Conservation (phyloP, 2,329 filamentous ascomycete species). For the Cercospora brassicicola region DNA sequence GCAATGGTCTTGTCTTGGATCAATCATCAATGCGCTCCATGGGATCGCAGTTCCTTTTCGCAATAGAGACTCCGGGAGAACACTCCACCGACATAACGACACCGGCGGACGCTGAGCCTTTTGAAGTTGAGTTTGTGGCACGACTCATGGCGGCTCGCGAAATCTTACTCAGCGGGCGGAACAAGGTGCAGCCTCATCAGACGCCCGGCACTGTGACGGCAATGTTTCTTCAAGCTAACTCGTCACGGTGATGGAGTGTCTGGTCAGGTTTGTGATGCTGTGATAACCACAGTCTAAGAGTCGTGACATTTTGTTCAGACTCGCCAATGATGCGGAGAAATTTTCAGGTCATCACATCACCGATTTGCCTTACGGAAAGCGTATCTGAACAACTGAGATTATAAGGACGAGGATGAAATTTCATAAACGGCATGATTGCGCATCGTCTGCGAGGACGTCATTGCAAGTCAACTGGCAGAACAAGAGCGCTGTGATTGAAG, state of each 20-base stretch:
- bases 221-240: not conserved
- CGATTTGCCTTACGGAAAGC: no score
- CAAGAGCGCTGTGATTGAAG: not conserved
- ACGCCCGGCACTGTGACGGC: not conserved
- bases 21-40: no score
- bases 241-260: not conserved
- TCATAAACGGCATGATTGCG: no score
- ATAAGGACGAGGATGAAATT: not conserved
- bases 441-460: not conserved
- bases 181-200: not conserved
- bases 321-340: no score
- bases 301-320: not conserved
- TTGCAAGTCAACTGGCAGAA: not conserved
- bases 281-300: not conserved
- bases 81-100: not conserved
- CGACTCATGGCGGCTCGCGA: not conserved
- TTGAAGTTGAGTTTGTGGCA: not conserved
- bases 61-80: not conserved
- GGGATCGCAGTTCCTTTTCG: not conserved
- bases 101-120: not conserved
- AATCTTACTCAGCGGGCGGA: not conserved
- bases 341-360: not conserved
- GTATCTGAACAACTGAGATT: not conserved
- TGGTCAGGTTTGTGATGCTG: not conserved
- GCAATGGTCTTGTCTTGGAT: no score